These are phyloP conservation scores for Brettanomyces sp. DNA, from an alignment of 805 yeast species.

Conservation along the genomic window DNA sequence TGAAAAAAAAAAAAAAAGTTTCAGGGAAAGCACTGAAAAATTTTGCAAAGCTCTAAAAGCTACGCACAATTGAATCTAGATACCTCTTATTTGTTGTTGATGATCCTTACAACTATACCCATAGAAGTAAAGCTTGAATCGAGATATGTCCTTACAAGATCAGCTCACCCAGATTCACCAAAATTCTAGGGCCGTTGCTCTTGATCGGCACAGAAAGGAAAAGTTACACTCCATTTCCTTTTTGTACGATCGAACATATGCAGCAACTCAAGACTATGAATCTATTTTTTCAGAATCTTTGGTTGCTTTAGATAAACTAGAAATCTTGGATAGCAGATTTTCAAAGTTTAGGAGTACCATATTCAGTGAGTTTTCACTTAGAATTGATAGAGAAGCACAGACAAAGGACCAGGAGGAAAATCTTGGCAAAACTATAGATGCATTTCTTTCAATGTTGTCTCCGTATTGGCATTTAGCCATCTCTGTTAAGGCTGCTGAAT, in stretches of 20 bases:
- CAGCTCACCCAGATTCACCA: constrained; percentile 69
- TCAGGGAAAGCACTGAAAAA: too few species aligned
- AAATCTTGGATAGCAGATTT: constrained; percentile 67
- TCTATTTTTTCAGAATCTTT: constrained; percentile 60
- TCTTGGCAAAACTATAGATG: constrained; percentile 64
- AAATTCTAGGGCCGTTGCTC: constrained; percentile 59
- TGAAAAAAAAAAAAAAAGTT: too few species aligned
- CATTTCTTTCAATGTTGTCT: constrained; percentile 63
- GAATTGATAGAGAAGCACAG: constrained; percentile 76
- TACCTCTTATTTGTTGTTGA: too few species aligned
- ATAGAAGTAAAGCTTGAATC: too few species aligned
- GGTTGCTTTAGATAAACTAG: constrained; percentile 70
- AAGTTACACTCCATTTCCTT: constrained; percentile 84
- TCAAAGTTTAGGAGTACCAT: constrained; percentile 57
- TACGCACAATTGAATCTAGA: too few species aligned
- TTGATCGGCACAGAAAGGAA: constrained; percentile 80
- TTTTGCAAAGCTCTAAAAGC: too few species aligned
- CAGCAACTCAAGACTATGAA: constrained; percentile 92
- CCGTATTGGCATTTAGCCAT: constrained; percentile 71
- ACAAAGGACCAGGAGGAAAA: constrained; percentile 66
- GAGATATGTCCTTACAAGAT: constrained; percentile 50
- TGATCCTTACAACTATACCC: too few species aligned
- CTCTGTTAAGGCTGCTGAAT: constrained; percentile 77
- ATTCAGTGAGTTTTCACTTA: constrained; percentile 74
- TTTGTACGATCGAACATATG: constrained; percentile 75